Base-by-base conservation (phyloP, 768 basidiomycete species). In the Rickenella mellea region DNA sequence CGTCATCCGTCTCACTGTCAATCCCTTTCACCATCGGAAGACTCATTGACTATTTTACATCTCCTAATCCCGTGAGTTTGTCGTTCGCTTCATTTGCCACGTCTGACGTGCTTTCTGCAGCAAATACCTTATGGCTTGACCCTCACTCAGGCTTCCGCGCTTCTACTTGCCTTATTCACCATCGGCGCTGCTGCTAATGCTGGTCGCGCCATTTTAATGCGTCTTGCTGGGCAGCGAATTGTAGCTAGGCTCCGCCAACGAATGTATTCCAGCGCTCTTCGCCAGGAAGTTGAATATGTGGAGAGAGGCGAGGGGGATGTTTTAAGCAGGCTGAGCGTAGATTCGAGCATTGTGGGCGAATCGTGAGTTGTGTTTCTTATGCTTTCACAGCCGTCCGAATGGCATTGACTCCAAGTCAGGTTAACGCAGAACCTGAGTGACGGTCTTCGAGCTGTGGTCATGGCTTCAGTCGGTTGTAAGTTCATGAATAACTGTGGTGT, bases 291-390 rank as follows among this genome's bases (percentile, higher is more conserved):
- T 21, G 91, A 94, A 58, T 93, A 80, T 58, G 87, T 93, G 5
- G 93, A 96, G 58, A 76, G 75, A 27, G 89, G 89, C 2, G 90
- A 93, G 48, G 94, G 94, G 6, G 94, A 99, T 57, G 86, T 96
- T 7, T 66, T 97, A 32, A 93, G 90, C 59, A 69, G 94, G 42
- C 69, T 98, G 25, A 91, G 86, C 44, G 83, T 83, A 1, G 94
- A 99, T 57, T 87, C 88, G 5, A 87, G 79, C 50, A 87, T 98
- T 49, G 87, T 98, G 30, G 94, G 94, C 31, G 91, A 90, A 64
- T 89, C 86, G 87, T 86, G 43, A 29, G 62, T 51, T 17, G 19
- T 38, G 27, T 30, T 20, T 24, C 43, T 21, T 28, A 27, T 40
- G 27, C 31, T 33, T 20, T 35, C 11, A 39, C 39, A 35, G 37